Percentiles rank a stretch among this genome's conserved stretches.
Conservation (phyloP, 352 stramenopile species). For the Phytophthora citrophthora region DNA sequence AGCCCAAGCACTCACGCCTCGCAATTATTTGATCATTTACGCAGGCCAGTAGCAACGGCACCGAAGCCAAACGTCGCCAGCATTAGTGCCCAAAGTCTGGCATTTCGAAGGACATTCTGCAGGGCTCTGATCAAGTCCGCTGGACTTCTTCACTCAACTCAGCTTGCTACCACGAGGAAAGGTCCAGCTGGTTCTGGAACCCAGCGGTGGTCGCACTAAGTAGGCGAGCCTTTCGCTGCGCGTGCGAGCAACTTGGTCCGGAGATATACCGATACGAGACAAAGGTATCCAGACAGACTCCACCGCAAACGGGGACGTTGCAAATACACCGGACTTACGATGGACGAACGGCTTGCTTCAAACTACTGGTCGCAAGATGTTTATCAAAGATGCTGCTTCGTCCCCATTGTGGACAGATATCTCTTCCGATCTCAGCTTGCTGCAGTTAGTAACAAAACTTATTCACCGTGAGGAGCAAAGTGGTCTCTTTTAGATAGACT, state of each 20-base stretch:
- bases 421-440: not conserved
- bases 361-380: not conserved
- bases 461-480: not conserved
- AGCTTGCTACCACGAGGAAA: slow-evolving; percentile 23
- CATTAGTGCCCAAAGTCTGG: slow-evolving; percentile 36
- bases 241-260: not conserved
- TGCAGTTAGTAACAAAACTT: not conserved
- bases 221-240: slow-evolving; percentile 14
- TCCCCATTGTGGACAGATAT: too few species aligned
- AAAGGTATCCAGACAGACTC: not conserved
- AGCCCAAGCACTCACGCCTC: slow-evolving; percentile 1
- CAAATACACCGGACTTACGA: not conserved
- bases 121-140: slow-evolving; percentile 31
- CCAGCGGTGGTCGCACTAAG: slow-evolving; percentile 13
- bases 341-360: not conserved
- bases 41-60: slow-evolving; percentile 23
- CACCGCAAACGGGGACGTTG: not conserved
- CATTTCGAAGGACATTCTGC: slow-evolving; percentile 11
- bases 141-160: slow-evolving; percentile 43
- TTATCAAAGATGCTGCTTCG: not conserved
- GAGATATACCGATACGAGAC: slow-evolving; percentile 4
- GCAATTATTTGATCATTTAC: slow-evolving; percentile 19
- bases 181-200: slow-evolving; percentile 19
- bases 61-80: slow-evolving; percentile 18
- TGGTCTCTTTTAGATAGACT: not conserved